Evolutionary conservation across 768 basidiomycete genomes (phyloP), one percentile per base, ranked within the genome.

Genomic region (Dentipellis sp.): DNA sequence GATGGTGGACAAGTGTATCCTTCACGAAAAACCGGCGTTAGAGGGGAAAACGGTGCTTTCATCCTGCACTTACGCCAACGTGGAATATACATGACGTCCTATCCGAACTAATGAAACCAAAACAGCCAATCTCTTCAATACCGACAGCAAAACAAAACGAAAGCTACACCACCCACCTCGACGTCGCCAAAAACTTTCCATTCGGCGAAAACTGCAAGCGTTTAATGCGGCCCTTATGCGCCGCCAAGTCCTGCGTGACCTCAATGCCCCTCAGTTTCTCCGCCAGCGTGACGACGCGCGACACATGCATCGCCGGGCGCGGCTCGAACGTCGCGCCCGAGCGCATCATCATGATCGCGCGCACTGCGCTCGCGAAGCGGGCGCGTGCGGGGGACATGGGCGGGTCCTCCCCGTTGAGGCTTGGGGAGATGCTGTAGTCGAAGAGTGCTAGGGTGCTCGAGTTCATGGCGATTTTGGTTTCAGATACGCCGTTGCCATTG

Each of bases 131-230:
- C 19, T n/a, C 42, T 8, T 45, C 7, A 45, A 45, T 7, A 17
- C n/a, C 16, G n/a, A 23, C 8, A 3, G 5, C 37, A 45, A 5
- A 35, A 35, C 23, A 52, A 57, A 36, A 58, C 53, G 50, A 50
- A 34, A 52, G 61, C 21, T 36, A 5, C 49, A 11, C 37, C n/a
- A 58, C 55, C 50, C 62, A 83, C 79, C 84, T 84, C 22, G 84
- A 85, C 4, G 86, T 88, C 2, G 85, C 88, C 61, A 90, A 65
- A 63, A 78, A 86, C 64, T 76, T 81, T 17, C 88, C 88, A 66
- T 88, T 80, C 1, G 86, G 86, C 1, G 84, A 87, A 69, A 89
- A 90, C 66, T 88, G 82, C 63, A 90, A 65, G 67, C 88, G 83
- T 53, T 82, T 68, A 11, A 90, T 86, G 34, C 87, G 76, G 6